Evolutionary conservation across 352 stramenopile species (phyloP).

Genomic region (Pythium aristosporum): DNA sequence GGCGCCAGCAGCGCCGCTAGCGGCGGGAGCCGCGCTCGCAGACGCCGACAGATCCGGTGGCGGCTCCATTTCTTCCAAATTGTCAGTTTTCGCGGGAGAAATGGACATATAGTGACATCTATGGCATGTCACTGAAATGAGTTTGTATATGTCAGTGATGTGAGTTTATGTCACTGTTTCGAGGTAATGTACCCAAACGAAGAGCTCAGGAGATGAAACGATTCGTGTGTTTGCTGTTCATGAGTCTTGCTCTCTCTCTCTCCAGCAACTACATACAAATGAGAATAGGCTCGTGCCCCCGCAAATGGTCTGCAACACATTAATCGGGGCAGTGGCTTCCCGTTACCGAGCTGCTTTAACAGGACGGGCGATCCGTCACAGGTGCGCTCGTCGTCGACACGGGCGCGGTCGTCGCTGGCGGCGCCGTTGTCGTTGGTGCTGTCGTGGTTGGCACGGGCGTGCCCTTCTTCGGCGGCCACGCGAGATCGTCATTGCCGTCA

Average conservation of each 20-base stretch:
- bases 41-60: not conserved
- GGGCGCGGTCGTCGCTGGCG: not conserved
- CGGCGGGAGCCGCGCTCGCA: not conserved
- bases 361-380: not conserved
- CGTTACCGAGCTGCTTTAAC: not conserved
- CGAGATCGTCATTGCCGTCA: conserved; percentile 35
- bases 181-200: conserved; percentile 2
- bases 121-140: too few species aligned
- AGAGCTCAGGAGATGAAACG: not conserved
- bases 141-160: not conserved
- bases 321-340: not conserved
- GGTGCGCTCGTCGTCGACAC: not conserved
- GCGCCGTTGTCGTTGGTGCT: conserved; percentile 2
- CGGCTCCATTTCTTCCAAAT: not conserved
- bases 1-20: not conserved
- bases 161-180: not conserved
- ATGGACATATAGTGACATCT: not conserved
- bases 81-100: not conserved
- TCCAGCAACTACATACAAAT: not conserved
- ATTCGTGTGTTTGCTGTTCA: not conserved
- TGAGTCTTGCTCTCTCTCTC: not conserved
- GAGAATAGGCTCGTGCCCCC: too few species aligned
- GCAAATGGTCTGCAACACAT: not conserved
- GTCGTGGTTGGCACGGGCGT: conserved; percentile 15
- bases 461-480: conserved; percentile 27